Evolutionary conservation across 2,329 filamentous ascomycete genomes (phyloP), one percentile per base, ranked within the genome.

Genomic region (Coccinonectria pachysandricola): DNA sequence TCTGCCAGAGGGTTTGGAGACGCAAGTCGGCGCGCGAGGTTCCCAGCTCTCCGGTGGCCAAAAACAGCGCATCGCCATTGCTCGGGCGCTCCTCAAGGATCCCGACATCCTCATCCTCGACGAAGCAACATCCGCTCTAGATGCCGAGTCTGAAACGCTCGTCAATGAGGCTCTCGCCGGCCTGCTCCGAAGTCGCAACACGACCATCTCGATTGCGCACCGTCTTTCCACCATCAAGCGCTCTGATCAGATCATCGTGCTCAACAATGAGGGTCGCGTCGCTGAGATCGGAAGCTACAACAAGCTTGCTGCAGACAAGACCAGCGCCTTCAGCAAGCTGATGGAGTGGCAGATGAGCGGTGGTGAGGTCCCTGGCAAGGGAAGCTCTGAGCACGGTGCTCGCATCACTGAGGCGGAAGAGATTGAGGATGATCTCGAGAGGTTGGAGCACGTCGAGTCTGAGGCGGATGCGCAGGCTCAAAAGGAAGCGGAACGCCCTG

Each of bases 331-430:
- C 50, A 88, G 78, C 44, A 91, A 81, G 58, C 65, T 98, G 27
- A 98, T 98, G 91, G 88, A 96, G 57, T 96, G 87, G 87, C 91
- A 98, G 59, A 82, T 96, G 74, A 91, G 71, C 44, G 88, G 87
- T 8, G 80, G 81, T 7, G 85, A 93, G 30, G 48, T 64, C 7
- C 53, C 64, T 1, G 52, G 65, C 4, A 58, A 61, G 17, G 49
- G 39, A 12, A 48, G 35, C 24, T 46, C 37, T 12, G 50, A 46
- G n/a, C 41, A 42, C 3, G 50, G 49, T 7, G 52, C 54, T 4
- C 54, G 61, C 31, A 60, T 71, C 21, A 64, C 62, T 0, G 66
- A 72, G 45, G 53, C 45, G 4, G 68, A 73, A 45, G 63, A 65
- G 42, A 59, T 70, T 13, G 64, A 68, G 42, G 58, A 63, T 32